Percentiles rank a stretch among this genome's conserved stretches.
These are phyloP conservation scores for Cercospora sp. DNA, from an alignment of 2,329 filamentous ascomycete genomes.

Conservation along the genomic window DNA sequence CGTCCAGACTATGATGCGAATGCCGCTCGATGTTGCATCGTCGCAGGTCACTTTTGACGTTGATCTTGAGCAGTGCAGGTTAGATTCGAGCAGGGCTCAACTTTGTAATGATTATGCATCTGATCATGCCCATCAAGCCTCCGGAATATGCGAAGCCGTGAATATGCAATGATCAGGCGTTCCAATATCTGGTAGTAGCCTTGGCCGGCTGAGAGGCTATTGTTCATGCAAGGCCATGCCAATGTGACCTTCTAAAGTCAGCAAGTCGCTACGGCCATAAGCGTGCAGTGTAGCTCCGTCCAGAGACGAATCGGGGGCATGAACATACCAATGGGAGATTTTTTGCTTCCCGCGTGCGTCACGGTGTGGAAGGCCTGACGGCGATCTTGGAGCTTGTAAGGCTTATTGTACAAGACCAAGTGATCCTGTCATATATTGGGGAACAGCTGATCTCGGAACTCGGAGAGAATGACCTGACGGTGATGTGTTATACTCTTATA, in stretches of 20 bases:
- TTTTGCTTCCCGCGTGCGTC: not conserved
- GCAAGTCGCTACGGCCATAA: not conserved
- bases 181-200: not conserved
- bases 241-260: conserved; percentile 9
- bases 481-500: not conserved
- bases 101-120: not conserved
- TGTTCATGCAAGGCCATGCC: not conserved
- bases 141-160: not conserved
- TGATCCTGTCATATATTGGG: not conserved
- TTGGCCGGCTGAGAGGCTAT: not conserved
- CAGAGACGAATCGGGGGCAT: not conserved
- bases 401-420: not conserved
- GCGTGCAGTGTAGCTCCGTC: not conserved
- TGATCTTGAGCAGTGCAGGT: not conserved
- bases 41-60: not conserved
- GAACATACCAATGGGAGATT: not conserved
- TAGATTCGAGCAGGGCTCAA: not conserved
- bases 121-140: not conserved
- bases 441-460: not conserved
- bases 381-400: not conserved
- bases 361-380: not conserved
- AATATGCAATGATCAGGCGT: not conserved
- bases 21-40: not conserved
- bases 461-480: not conserved
- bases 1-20: not conserved